Evolutionary conservation across 2,329 filamentous ascomycete species (phyloP).

Genomic region (Aspergillus neoniger): DNA sequence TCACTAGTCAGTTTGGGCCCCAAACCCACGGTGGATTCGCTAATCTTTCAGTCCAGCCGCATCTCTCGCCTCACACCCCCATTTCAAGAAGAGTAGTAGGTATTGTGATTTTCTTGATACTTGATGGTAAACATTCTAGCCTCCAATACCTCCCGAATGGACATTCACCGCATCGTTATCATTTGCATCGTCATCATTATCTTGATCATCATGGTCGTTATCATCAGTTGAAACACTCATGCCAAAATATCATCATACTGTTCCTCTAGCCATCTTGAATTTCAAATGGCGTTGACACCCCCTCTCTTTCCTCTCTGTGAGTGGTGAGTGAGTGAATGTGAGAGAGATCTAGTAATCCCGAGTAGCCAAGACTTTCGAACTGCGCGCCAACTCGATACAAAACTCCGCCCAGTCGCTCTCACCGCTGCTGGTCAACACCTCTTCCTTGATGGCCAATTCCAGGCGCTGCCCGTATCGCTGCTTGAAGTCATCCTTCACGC

Average conservation of each 20-base stretch:
- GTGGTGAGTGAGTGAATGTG: too few species aligned
- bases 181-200: neutral
- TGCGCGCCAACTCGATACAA: conserved; percentile 62
- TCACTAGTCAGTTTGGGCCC: neutral
- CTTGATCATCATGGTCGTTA: neutral
- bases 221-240: neutral
- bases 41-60: too few species aligned
- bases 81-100: too few species aligned
- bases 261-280: neutral
- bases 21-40: neutral
- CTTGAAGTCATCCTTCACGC: conserved; percentile 76
- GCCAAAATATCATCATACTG: neutral
- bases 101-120: too few species aligned
- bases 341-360: neutral
- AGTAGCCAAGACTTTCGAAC: conserved; percentile 28
- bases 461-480: conserved; percentile 74
- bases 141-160: too few species aligned
- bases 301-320: neutral
- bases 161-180: neutral
- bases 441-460: conserved; percentile 75
- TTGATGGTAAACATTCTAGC: too few species aligned
- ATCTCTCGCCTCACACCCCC: too few species aligned
- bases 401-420: conserved; percentile 70
- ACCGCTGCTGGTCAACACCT: conserved; percentile 60
- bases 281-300: neutral